Conservation (phyloP, 371 early-diverging fungal species). For the Mortierella sp. region DNA sequence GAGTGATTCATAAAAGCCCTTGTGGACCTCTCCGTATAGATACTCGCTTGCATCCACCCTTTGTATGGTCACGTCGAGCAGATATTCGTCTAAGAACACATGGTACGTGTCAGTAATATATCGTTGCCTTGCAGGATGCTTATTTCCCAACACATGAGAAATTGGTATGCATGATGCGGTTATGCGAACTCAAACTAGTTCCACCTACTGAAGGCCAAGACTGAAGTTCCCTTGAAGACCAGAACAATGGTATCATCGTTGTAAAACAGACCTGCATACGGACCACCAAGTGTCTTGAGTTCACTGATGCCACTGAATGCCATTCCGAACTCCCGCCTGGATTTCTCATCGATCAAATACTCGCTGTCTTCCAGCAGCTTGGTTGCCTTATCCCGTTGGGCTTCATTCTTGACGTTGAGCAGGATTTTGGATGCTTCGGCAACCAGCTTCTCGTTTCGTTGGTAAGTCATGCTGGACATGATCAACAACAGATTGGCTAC, state of each 20-base stretch:
- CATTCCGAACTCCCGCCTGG: constrained; percentile 46
- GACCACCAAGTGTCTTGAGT: constrained; percentile 60
- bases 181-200: background rate
- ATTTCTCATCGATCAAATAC: constrained; percentile 22
- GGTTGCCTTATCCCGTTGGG: constrained; percentile 16
- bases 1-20: constrained; percentile 50
- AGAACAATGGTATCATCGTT: constrained; percentile 57
- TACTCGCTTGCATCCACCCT: constrained; percentile 43
- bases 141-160: too few relatives aligned
- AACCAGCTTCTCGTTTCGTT: constrained; percentile 59
- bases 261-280: constrained; percentile 64
- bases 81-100: constrained; percentile 58
- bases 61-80: constrained; percentile 40
- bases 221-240: constrained; percentile 63
- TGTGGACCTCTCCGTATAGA: constrained; percentile 52
- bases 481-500: constrained; percentile 31
- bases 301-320: constrained; percentile 63
- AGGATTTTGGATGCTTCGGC: constrained; percentile 46
- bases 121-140: too few relatives aligned
- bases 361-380: constrained; percentile 34
- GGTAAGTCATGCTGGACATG: constrained; percentile 57
- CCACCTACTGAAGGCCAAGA: constrained; percentile 51
- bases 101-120: too few relatives aligned
- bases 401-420: constrained; percentile 14
- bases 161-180: too few relatives aligned